These are phyloP conservation scores for Globisporangium camurandrum DNA, from an alignment of 352 stramenopile genomes.

Conservation along the genomic window DNA sequence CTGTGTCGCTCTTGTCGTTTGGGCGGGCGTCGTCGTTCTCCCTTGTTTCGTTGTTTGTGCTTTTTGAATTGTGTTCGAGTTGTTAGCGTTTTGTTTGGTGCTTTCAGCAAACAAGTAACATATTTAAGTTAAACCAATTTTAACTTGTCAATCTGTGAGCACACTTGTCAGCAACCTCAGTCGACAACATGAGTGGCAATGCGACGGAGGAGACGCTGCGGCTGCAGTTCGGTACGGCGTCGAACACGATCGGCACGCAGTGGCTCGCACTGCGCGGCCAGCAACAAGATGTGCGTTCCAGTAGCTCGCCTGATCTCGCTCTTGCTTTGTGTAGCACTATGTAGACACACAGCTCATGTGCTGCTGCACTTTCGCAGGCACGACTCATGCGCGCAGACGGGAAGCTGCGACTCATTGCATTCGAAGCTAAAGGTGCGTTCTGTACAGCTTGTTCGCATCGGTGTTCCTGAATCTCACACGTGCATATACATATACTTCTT, in stretches of 20 bases:
- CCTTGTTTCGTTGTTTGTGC: not conserved
- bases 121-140: too few species aligned
- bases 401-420: constrained; percentile 44
- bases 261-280: constrained; percentile 43
- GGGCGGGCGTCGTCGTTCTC: not conserved
- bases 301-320: not conserved
- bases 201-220: constrained; percentile 48
- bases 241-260: constrained; percentile 61
- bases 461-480: too few species aligned
- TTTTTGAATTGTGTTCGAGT: not conserved
- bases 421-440: constrained; percentile 61
- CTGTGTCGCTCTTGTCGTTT: not conserved
- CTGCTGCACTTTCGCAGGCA: constrained; percentile 7
- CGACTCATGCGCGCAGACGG: constrained; percentile 23
- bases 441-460: too few species aligned
- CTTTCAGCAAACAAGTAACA: too few species aligned
- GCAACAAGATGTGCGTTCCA: constrained; percentile 22
- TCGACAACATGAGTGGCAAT: not conserved
- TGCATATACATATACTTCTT: not conserved
- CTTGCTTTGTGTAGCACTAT: not conserved
- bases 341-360: not conserved
- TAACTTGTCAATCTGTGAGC: too few species aligned
- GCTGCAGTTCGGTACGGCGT: constrained; percentile 63
- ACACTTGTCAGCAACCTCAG: too few species aligned
- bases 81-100: not conserved